phyloP scores from a whole-genome alignment of 1,139 yeast genomes.

The Blastobotrys serpentis region DNA sequence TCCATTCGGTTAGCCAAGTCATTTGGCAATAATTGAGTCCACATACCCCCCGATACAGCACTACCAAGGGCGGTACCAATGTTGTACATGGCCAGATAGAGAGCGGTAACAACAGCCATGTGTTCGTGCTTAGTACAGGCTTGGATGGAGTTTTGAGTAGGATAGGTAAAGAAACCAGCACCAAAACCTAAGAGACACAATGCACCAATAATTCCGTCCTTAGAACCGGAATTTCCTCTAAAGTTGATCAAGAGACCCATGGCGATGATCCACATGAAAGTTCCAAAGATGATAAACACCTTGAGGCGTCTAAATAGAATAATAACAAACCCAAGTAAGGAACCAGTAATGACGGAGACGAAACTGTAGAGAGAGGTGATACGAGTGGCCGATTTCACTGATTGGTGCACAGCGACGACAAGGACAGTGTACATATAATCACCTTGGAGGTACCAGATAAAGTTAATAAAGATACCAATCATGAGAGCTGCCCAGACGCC shows the following conservation, averaged over 20 bases:
- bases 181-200: constrained; percentile 68
- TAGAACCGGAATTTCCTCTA: constrained; percentile 53
- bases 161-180: constrained; percentile 68
- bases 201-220: constrained; percentile 63
- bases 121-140: constrained; percentile 56
- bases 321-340: constrained; percentile 55
- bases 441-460: constrained; percentile 66
- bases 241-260: constrained; percentile 57
- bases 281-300: constrained; percentile 59
- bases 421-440: constrained; percentile 66
- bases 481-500: constrained; percentile 64
- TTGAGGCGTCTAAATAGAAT: constrained; percentile 52
- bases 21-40: constrained; percentile 45
- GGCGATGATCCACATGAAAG: constrained; percentile 53
- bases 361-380: constrained; percentile 63
- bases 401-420: constrained; percentile 59
- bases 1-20: constrained; percentile 31
- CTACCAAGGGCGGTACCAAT: constrained; percentile 49
- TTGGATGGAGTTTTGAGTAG: constrained; percentile 64
- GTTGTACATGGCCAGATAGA: constrained; percentile 44
- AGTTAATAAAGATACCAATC: constrained; percentile 55
- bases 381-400: constrained; percentile 61
- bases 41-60: constrained; percentile 50
- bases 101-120: constrained; percentile 47
- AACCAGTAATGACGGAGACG: constrained; percentile 62